A percentile compares a stretch with the other conserved stretches of the same genome.
phyloP scores from a whole-genome alignment of 73 alveolate species.

The Paramecium bursaria region DNA sequence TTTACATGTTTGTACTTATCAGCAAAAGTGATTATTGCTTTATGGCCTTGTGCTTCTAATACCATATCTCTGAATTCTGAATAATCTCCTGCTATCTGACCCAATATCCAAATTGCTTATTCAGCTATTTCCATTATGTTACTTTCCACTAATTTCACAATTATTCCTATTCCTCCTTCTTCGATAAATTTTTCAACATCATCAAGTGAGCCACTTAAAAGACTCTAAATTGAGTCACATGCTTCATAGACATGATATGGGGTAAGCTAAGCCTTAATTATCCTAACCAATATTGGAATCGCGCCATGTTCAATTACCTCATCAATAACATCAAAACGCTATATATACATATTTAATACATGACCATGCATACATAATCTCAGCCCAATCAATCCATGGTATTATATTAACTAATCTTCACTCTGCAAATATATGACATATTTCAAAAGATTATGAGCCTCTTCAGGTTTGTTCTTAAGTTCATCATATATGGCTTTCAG shows the following conservation, averaged over 20 bases:
- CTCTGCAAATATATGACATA: not conserved
- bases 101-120: slow-evolving; percentile 97
- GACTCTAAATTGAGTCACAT: too few relatives aligned
- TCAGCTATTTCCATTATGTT: slow-evolving; percentile 85
- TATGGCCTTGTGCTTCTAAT: slow-evolving; percentile 82
- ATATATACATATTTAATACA: too few relatives aligned
- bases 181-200: too few relatives aligned
- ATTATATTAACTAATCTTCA: not conserved
- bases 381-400: not conserved
- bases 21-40: slow-evolving; percentile 83
- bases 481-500: not conserved
- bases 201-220: too few relatives aligned
- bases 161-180: slow-evolving; percentile 88
- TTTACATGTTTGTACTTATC: slow-evolving; percentile 76
- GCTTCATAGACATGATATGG: too few relatives aligned
- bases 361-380: too few relatives aligned
- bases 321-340: too few relatives aligned
- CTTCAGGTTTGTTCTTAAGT: not conserved
- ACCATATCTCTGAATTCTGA: slow-evolving; percentile 84
- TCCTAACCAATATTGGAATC: too few relatives aligned
- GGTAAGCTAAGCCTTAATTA: too few relatives aligned
- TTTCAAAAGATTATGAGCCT: not conserved
- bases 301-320: too few relatives aligned
- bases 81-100: slow-evolving; percentile 97
- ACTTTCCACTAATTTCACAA: slow-evolving; percentile 82